These are phyloP conservation scores for Aspergillus fumigatiaffinis DNA, from an alignment of 2,329 filamentous ascomycete species.

Conservation along the genomic window DNA sequence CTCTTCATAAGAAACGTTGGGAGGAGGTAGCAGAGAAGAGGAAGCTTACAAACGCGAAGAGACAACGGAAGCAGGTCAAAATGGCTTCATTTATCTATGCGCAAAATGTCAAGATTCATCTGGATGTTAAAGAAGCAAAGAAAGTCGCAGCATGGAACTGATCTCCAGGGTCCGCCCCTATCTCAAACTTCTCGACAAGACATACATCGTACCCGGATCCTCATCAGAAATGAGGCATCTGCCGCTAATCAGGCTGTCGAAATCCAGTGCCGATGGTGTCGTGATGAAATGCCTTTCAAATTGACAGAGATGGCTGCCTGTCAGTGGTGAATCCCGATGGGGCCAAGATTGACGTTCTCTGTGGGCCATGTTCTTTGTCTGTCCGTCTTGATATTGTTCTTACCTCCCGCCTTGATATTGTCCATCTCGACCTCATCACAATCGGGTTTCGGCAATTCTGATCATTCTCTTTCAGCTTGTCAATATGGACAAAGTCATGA, in stretches of 20 bases:
- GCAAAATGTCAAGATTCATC: too few relatives aligned
- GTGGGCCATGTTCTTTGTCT: background rate
- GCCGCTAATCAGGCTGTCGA: background rate
- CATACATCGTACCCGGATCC: background rate
- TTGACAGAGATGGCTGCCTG: background rate
- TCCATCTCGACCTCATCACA: slow-evolving; percentile 12
- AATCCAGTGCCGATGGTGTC: background rate
- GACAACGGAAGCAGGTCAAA: too few relatives aligned
- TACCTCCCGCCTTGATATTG: slow-evolving; percentile 19
- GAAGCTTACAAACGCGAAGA: too few relatives aligned
- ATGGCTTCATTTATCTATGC: too few relatives aligned
- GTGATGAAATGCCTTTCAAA: background rate
- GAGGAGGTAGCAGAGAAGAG: too few relatives aligned
- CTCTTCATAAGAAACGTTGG: too few relatives aligned
- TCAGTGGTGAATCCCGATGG: background rate
- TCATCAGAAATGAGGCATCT: background rate
- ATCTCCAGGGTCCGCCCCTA: too few relatives aligned
- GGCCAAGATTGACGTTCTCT: background rate
- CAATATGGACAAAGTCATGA: background rate
- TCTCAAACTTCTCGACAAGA: background rate
- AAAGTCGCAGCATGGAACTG: too few relatives aligned
- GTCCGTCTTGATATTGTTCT: slow-evolving; percentile 25
- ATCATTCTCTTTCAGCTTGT: slow-evolving; percentile 13
- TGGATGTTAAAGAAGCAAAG: too few relatives aligned
- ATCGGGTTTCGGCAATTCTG: background rate